Evolutionary conservation across 2,329 filamentous ascomycete species (phyloP), one percentile per base, ranked within the genome.

Genomic region (Aspergillus sp.): DNA sequence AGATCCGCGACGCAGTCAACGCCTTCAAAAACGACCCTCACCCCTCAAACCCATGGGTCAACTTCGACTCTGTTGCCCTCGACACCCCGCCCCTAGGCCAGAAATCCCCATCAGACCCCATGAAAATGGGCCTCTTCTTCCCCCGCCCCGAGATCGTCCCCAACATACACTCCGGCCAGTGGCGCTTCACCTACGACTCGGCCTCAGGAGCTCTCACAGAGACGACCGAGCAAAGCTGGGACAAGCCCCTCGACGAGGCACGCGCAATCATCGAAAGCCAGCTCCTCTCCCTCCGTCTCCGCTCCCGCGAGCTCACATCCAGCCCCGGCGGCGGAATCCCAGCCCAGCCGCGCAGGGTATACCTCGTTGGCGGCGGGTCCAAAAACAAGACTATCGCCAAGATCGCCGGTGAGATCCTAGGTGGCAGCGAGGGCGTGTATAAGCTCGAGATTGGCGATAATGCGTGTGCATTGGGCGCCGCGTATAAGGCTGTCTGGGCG

Each of bases 401-500:
- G 58, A 86, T 96, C 48, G 84, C 93, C 4, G 93, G 92, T 24
- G 88, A 96, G 68, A 91, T 98, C 3, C 84, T 99, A 2, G 95
- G 95, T 52, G 91, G 91, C 34, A 84, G 83, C 2, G 95, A 98
- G 62, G 95, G 95, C 22, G 90, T 98, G 24, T 99, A 91, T 78
- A 90, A 89, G 75, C 85, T 99, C 13, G 93, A 98, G 70, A 91
- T 98, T 5, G 93, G 95, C 24, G 92, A 93, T 24, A 97, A 96
- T 77, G 93, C 95, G 3, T 99, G 95, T 76, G 95, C 93, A 11
- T 78, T 98, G 13, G 95, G 95, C 13, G 91, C 91, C 6, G 93
- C 93, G 24, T 97, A 98, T 77, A 98, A 98, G 78, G 93, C 95
- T 13, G 87, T 96, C 0, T 99, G 95, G 95, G 92, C 89, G 1